Conservation (phyloP, 352 stramenopile species). For the Thalassiosira pacifica region DNA sequence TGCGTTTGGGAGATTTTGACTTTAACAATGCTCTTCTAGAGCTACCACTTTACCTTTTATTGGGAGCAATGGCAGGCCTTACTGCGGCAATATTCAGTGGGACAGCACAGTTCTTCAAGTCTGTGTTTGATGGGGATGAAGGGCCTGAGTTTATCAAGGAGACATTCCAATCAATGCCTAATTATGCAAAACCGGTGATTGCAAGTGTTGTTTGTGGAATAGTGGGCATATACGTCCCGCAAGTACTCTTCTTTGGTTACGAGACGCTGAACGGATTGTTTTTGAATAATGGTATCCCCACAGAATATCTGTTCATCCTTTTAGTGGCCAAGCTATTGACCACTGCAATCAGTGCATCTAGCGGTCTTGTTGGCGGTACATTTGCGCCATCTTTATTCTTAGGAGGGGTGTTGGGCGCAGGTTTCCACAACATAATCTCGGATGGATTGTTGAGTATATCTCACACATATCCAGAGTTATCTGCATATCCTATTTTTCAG, state of each 20-base stretch:
- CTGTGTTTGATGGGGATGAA: slow-evolving; percentile 70
- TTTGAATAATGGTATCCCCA: slow-evolving; percentile 65
- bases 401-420: slow-evolving; percentile 83
- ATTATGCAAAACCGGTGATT: slow-evolving; percentile 81
- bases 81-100: slow-evolving; percentile 84
- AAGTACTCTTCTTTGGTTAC: slow-evolving; percentile 90
- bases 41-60: slow-evolving; percentile 86
- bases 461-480: slow-evolving; percentile 45
- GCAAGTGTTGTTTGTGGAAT: slow-evolving; percentile 80
- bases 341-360: slow-evolving; percentile 85
- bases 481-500: slow-evolving; percentile 41
- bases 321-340: slow-evolving; percentile 81
- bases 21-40: slow-evolving; percentile 86
- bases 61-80: slow-evolving; percentile 85
- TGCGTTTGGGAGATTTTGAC: slow-evolving; percentile 80
- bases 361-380: slow-evolving; percentile 87
- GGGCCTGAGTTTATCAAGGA: slow-evolving; percentile 64
- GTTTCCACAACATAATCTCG: slow-evolving; percentile 80
- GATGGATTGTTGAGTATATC: slow-evolving; percentile 50
- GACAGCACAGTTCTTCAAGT: slow-evolving; percentile 69
- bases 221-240: slow-evolving; percentile 81
- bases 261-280: slow-evolving; percentile 88
- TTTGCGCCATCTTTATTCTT: slow-evolving; percentile 90
- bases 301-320: slow-evolving; percentile 73
- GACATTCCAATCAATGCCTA: slow-evolving; percentile 72